A percentile compares a stretch with the other conserved stretches of the same genome.
Conservation (phyloP, 106 monocot species). For the Gastrodia elata region DNA sequence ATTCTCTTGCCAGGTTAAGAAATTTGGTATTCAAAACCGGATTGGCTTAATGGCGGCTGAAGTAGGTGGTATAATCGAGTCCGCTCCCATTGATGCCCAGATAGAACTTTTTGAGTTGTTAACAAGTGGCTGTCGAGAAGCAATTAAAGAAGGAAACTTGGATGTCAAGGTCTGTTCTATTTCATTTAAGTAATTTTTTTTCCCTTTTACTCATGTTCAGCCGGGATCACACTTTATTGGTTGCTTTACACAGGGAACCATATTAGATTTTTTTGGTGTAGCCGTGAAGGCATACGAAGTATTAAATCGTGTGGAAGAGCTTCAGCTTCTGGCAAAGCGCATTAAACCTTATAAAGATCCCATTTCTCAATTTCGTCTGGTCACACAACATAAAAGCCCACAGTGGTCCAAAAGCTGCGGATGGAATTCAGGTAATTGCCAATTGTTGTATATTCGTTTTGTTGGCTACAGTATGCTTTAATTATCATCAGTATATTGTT, state of each 20-base stretch:
- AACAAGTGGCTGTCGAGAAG: slow-evolving; percentile 81
- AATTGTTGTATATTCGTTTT: background rate
- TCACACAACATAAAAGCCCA: slow-evolving; percentile 79
- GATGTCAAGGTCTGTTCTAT: slow-evolving; percentile 58
- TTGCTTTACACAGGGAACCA: slow-evolving; percentile 51
- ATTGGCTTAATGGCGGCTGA: slow-evolving; percentile 74
- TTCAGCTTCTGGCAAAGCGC: slow-evolving; percentile 81
- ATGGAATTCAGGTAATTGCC: slow-evolving; percentile 79
- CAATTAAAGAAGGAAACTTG: slow-evolving; percentile 52
- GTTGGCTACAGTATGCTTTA: background rate
- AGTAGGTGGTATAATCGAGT: slow-evolving; percentile 70
- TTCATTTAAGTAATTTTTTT: slow-evolving; percentile 1
- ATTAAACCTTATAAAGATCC: slow-evolving; percentile 89
- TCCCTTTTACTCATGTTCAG: background rate
- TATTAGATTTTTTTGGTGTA: slow-evolving; percentile 96
- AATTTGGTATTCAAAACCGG: slow-evolving; percentile 65
- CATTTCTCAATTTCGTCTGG: slow-evolving; percentile 68
- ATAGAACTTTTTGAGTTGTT: slow-evolving; percentile 78
- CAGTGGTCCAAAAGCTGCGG: slow-evolving; percentile 98
- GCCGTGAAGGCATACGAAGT: slow-evolving; percentile 85
- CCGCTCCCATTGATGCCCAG: slow-evolving; percentile 55
- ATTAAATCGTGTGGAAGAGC: slow-evolving; percentile 75
- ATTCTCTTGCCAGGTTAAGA: slow-evolving; percentile 64
- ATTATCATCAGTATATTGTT: background rate
- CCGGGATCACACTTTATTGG: background rate